Evolutionary conservation across 306 rosid genomes (phyloP).

Genomic region (Biancaea sappan): DNA sequence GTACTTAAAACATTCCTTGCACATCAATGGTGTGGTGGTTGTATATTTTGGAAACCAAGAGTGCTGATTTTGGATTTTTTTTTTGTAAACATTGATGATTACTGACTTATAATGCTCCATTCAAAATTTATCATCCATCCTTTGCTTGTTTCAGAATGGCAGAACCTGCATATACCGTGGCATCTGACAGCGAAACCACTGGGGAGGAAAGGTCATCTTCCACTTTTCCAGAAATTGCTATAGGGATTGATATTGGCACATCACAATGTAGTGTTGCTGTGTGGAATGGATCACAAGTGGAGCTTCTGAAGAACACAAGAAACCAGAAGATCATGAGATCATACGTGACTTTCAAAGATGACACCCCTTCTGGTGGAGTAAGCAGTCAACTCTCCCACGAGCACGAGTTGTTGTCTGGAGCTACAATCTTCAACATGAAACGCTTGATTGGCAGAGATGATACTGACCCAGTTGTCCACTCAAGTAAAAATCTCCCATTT

Average conservation of each 20-base stretch:
- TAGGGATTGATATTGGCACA: slow-evolving; percentile 89
- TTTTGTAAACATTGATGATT: neutral
- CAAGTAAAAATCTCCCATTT: slow-evolving; percentile 81
- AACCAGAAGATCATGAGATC: slow-evolving; percentile 81
- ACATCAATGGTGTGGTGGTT: neutral
- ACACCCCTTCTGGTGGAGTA: slow-evolving; percentile 67
- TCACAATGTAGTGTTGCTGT: slow-evolving; percentile 85
- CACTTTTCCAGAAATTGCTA: slow-evolving; percentile 65
- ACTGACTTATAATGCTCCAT: neutral
- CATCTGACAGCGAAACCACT: slow-evolving; percentile 76
- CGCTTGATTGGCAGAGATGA: slow-evolving; percentile 88
- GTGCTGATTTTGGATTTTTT: neutral
- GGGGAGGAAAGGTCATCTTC: slow-evolving; percentile 63
- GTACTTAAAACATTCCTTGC: neutral
- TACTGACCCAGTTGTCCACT: slow-evolving; percentile 79
- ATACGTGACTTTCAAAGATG: slow-evolving; percentile 72
- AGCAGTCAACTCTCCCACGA: slow-evolving; percentile 54
- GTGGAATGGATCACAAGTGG: slow-evolving; percentile 87
- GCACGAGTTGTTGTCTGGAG: slow-evolving; percentile 69
- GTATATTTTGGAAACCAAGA: neutral
- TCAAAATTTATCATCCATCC: slow-evolving; percentile 2
- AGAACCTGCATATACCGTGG: slow-evolving; percentile 78
- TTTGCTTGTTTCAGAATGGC: slow-evolving; percentile 64
- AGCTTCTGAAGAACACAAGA: slow-evolving; percentile 67
- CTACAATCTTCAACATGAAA: slow-evolving; percentile 84